Conservation (phyloP, 2,329 filamentous ascomycete species). For the Raffaelea arxii region DNA sequence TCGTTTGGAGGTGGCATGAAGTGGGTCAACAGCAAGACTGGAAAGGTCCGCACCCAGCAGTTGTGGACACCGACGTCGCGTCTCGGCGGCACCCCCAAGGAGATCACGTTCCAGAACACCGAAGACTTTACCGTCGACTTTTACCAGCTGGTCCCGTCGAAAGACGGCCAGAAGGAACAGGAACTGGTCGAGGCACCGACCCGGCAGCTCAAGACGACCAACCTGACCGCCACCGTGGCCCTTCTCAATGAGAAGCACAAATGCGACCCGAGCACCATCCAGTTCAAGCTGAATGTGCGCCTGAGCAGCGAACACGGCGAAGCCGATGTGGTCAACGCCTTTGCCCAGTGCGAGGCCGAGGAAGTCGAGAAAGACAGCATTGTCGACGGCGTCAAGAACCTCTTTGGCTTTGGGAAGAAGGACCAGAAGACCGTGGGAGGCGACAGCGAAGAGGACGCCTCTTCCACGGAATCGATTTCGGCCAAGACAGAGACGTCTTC, state of each 20-base stretch:
- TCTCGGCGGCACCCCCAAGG: slow-evolving; percentile 67
- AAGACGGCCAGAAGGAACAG: slow-evolving; percentile 27
- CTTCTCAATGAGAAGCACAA: slow-evolving; percentile 69
- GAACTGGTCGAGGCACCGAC: slow-evolving; percentile 53
- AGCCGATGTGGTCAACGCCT: slow-evolving; percentile 66
- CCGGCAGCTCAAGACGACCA: slow-evolving; percentile 63
- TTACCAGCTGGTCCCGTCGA: slow-evolving; percentile 57
- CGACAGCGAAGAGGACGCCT: slow-evolving; percentile 13
- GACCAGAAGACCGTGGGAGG: slow-evolving; percentile 60
- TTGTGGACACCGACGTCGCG: slow-evolving; percentile 72
- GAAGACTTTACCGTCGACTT: slow-evolving; percentile 75
- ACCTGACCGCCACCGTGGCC: slow-evolving; percentile 75
- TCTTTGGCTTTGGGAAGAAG: slow-evolving; percentile 84
- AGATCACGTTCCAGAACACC: slow-evolving; percentile 72
- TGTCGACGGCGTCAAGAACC: slow-evolving; percentile 89
- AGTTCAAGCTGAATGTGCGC: slow-evolving; percentile 68
- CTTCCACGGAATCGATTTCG: slow-evolving; percentile 17
- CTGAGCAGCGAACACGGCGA: slow-evolving; percentile 66
- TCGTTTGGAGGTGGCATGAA: slow-evolving; percentile 66
- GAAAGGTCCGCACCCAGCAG: slow-evolving; percentile 67
- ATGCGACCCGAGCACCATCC: slow-evolving; percentile 67
- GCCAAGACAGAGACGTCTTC: background rate
- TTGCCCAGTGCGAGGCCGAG: slow-evolving; percentile 77
- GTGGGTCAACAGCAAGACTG: slow-evolving; percentile 54
- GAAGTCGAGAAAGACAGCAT: slow-evolving; percentile 64